Base-by-base conservation (phyloP, 2,329 filamentous ascomycete genomes). In the Cytospora piceae region DNA sequence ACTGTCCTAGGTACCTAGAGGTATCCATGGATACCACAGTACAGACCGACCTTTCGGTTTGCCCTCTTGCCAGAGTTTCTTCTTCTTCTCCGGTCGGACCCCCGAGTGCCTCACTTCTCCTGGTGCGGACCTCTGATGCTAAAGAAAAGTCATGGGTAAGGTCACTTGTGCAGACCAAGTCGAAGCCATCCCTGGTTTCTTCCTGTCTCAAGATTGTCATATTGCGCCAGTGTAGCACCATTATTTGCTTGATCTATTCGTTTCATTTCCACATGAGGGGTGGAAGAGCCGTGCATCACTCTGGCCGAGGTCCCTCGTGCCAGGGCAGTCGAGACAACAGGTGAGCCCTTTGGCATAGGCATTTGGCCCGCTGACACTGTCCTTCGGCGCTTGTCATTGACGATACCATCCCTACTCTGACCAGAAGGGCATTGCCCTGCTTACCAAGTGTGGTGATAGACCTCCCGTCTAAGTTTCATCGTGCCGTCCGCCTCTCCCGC, bases 381-480 rank as follows among this genome's bases (percentile, higher is more conserved):
- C 34, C 34, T 15, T 37, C 12, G 3, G 34, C 34, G 34, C 34
- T 37, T 15, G 34, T 15, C 34, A 3, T 15, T 37, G 46, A 49
- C 7, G n/a, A 2, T 24, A 49, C 24, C 53, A 63, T 57, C 60
- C 53, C 53, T 63, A 39, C 39, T 37, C 60, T 63, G n/a, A 12
- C 46, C n/a, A 49, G 24, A 4, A 14, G n/a, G 22, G 46, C 46
- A 22, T 24, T 49, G 46, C 46, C 53, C 32, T 46, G 60, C 34
- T 24, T 51, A 37, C 54, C 52, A 49, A 37, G 53, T 37, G 39
- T 29, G 54, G 60, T 34, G 42, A 31, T 27, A 49, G 42, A 42
- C 15, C 34, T 62, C 60, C 55, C 46, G 60, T 57, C 53, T 49
- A 54, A 62, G 52, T 56, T 54, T 62, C 52, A 62, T 31, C 27